Conservation (phyloP, 1,284 basidiomycete species). For the Ganoderma multipileum region DNA sequence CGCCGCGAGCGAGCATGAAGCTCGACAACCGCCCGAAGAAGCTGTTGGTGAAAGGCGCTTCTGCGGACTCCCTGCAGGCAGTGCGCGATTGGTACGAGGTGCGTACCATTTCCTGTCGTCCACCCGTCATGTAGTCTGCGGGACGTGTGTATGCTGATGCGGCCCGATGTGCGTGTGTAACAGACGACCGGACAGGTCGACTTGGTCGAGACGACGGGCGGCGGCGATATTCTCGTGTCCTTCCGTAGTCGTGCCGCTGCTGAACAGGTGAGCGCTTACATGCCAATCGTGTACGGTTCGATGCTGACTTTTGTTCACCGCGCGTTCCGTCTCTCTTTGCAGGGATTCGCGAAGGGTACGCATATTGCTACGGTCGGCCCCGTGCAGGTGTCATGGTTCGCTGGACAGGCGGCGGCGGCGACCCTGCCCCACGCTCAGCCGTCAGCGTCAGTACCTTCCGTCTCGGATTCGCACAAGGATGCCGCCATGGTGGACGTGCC, state of each 20-base stretch:
- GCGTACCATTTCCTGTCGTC: slow-evolving; percentile 31
- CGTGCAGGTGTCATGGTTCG: slow-evolving; percentile 72
- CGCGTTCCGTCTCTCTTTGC: background rate
- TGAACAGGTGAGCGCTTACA: slow-evolving; percentile 64
- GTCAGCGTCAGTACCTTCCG: slow-evolving; percentile 27
- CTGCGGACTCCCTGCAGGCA: slow-evolving; percentile 59
- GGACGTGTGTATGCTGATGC: slow-evolving; percentile 12
- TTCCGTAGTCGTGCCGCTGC: slow-evolving; percentile 76
- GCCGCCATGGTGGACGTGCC: slow-evolving; percentile 14
- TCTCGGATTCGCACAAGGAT: slow-evolving; percentile 24
- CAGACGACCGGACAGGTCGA: slow-evolving; percentile 75
- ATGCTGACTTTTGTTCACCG: background rate
- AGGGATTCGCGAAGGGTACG: slow-evolving; percentile 74
- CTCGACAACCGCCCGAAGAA: slow-evolving; percentile 91
- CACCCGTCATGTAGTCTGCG: background rate
- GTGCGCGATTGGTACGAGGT: slow-evolving; percentile 88
- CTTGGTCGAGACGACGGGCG: slow-evolving; percentile 56
- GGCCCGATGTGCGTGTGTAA: slow-evolving; percentile 12
- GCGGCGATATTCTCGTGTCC: slow-evolving; percentile 64
- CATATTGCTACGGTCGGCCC: slow-evolving; percentile 67
- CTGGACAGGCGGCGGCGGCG: slow-evolving; percentile 41
- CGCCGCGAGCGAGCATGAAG: slow-evolving; percentile 76
- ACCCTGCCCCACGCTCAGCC: slow-evolving; percentile 30
- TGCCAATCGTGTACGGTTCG: background rate
- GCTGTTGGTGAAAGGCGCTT: slow-evolving; percentile 76